Percentiles rank a stretch among this genome's conserved stretches.
Conservation (phyloP, 208 protist genomes). For the Trypanosoma platydactyli region DNA sequence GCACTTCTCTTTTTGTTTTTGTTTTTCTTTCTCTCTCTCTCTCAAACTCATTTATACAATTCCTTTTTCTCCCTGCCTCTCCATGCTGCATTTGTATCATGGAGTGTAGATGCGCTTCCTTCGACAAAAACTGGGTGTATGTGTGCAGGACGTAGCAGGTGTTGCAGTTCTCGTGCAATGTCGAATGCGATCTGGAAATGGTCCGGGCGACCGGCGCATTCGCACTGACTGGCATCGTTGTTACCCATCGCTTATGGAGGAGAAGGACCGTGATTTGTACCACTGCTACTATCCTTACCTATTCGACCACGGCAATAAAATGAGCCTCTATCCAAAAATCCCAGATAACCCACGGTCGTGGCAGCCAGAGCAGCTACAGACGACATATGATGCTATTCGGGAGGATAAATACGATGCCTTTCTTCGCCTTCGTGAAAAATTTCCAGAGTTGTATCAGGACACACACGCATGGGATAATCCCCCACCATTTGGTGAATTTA, state of each 20-base stretch:
- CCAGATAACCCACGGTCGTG: constrained; percentile 89
- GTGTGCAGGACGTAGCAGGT: constrained; percentile 1
- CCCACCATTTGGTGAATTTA: constrained; percentile 92
- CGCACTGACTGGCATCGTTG: constrained; percentile 89
- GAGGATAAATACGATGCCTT: constrained; percentile 94
- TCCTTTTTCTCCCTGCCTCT: too few relatives aligned
- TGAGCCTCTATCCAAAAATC: constrained; percentile 93
- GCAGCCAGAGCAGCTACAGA: constrained; percentile 91
- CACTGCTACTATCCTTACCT: constrained; percentile 94
- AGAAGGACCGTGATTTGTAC: constrained; percentile 92
- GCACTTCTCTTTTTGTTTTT: constrained; percentile 12
- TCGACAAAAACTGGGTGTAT: constrained; percentile 6
- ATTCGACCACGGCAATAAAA: constrained; percentile 91
- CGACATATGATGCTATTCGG: constrained; percentile 93
- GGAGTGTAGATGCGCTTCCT: constrained; percentile 24
- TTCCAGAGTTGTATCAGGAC: constrained; percentile 93
- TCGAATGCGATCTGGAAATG: constrained; percentile 69
- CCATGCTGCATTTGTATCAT: background rate
- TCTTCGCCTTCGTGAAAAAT: constrained; percentile 88
- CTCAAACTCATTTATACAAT: too few relatives aligned
- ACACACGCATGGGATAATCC: constrained; percentile 91
- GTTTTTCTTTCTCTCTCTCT: constrained; percentile 8
- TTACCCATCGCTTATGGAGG: constrained; percentile 88
- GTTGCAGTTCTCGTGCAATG: constrained; percentile 22
- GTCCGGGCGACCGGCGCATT: constrained; percentile 80